A percentile compares a stretch with the other conserved stretches of the same genome.
phyloP scores from a whole-genome alignment of 2,329 filamentous ascomycete genomes.

The Colletotrichum zoysiae region DNA sequence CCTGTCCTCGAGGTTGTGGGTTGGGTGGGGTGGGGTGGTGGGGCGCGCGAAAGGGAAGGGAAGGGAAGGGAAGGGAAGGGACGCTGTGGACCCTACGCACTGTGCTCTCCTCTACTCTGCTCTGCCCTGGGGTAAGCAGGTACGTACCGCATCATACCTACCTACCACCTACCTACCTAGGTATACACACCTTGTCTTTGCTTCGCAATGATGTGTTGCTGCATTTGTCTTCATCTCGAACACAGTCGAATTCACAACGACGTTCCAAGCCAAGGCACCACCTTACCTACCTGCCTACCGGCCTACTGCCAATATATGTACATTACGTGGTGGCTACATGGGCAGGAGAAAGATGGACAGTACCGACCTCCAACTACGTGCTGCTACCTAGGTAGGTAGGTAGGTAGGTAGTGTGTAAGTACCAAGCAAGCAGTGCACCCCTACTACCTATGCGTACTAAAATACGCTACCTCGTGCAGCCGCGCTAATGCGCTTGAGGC shows the following conservation, averaged over 20 bases:
- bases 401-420: no score
- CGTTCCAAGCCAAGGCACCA: background rate
- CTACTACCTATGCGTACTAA: no score
- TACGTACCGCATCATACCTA: no score
- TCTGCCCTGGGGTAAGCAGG: background rate
- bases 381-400: no score
- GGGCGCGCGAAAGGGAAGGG: background rate
- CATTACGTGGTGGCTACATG: no score
- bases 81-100: constrained; percentile 7
- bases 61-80: background rate
- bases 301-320: no score
- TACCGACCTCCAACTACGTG: no score
- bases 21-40: background rate
- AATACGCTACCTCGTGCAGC: constrained; percentile 31
- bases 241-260: background rate
- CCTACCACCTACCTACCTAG: no score
- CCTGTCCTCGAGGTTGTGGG: background rate
- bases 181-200: background rate
- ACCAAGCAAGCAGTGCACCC: no score
- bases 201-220: background rate
- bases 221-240: background rate
- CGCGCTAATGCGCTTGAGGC: constrained; percentile 34
- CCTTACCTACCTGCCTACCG: no score
- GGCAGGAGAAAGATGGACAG: no score
- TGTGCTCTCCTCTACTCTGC: constrained; percentile 2